Conservation (phyloP, 1,284 basidiomycete species). For the Ustilago loliicola region DNA sequence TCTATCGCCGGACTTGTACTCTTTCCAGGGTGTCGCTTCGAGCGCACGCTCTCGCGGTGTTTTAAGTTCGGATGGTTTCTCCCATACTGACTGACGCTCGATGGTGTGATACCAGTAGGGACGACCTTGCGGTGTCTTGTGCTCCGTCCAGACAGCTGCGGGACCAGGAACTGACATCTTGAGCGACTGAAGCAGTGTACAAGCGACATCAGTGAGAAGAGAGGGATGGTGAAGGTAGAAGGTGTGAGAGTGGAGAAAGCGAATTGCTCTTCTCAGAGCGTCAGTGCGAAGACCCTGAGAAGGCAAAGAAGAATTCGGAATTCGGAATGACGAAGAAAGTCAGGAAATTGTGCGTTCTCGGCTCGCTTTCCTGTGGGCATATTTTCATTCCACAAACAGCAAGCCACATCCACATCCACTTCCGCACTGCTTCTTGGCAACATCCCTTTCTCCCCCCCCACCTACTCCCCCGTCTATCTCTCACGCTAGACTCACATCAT, state of each 20-base stretch:
- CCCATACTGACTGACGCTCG: conserved; percentile 67
- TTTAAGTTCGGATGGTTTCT: conserved; percentile 69
- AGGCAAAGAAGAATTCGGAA: background rate
- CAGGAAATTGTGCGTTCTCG: background rate
- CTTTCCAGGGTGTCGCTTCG: conserved; percentile 67
- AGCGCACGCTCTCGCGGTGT: conserved; percentile 65
- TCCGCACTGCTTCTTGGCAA: background rate
- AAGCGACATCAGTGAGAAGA: background rate
- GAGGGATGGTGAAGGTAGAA: background rate
- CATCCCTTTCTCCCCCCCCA: background rate
- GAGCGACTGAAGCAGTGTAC: background rate
- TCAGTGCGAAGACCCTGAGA: background rate
- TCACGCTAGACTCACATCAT: conserved; percentile 8
- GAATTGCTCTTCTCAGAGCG: background rate
- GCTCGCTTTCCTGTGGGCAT: background rate
- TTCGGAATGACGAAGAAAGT: conserved; percentile 4
- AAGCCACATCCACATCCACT: conserved; percentile 1
- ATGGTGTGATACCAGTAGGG: conserved; percentile 67
- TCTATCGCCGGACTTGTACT: conserved; percentile 67
- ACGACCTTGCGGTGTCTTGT: conserved; percentile 63
- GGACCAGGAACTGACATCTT: conserved; percentile 27
- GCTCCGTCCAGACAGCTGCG: conserved; percentile 55
- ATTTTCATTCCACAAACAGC: conserved; percentile 1
- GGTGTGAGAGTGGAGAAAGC: background rate
- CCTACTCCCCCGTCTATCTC: background rate